These are phyloP conservation scores for Yamadazyma jaroonii DNA, from an alignment of 1,139 yeast genomes.

Conservation along the genomic window DNA sequence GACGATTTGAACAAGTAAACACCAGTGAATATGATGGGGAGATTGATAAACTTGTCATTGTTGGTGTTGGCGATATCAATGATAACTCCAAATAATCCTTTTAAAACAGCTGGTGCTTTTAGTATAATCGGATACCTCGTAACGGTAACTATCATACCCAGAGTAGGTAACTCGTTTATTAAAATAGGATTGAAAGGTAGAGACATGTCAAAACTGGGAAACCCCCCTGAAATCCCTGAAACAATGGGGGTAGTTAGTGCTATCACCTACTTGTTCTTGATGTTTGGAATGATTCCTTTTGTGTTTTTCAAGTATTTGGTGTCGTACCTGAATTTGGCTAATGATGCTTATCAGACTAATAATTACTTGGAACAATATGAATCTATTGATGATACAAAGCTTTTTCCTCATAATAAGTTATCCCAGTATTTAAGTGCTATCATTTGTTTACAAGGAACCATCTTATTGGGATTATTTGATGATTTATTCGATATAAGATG, in stretches of 20 bases:
- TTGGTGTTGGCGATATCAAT: constrained; percentile 19
- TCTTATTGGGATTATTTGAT: constrained; percentile 85
- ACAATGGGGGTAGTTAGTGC: constrained; percentile 89
- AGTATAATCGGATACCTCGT: constrained; percentile 62
- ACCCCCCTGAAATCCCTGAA: constrained; percentile 64
- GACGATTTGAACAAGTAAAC: too few relatives aligned
- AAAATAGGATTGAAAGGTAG: constrained; percentile 79
- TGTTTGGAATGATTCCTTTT: constrained; percentile 87
- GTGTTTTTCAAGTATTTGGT: constrained; percentile 79
- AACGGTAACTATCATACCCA: constrained; percentile 63
- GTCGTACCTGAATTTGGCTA: constrained; percentile 38
- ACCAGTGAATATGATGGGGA: constrained; percentile 1
- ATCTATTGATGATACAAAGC: constrained; percentile 27
- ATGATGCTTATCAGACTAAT: constrained; percentile 32
- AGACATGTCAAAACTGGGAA: constrained; percentile 73
- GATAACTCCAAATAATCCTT: constrained; percentile 31
- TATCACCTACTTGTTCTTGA: constrained; percentile 70
- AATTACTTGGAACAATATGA: constrained; percentile 37
- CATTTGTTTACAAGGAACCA: constrained; percentile 78
- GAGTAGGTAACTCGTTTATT: constrained; percentile 62
- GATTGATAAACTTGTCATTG: constrained; percentile 12
- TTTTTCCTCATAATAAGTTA: constrained; percentile 82
- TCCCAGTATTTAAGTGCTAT: constrained; percentile 85
- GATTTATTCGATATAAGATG: constrained; percentile 94
- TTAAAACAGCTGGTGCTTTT: constrained; percentile 60